A percentile compares a stretch with the other conserved stretches of the same genome.
Evolutionary conservation across 495 filamentous ascomycete genomes (phyloP).

Genomic region (Mytilinidion resinicola): DNA sequence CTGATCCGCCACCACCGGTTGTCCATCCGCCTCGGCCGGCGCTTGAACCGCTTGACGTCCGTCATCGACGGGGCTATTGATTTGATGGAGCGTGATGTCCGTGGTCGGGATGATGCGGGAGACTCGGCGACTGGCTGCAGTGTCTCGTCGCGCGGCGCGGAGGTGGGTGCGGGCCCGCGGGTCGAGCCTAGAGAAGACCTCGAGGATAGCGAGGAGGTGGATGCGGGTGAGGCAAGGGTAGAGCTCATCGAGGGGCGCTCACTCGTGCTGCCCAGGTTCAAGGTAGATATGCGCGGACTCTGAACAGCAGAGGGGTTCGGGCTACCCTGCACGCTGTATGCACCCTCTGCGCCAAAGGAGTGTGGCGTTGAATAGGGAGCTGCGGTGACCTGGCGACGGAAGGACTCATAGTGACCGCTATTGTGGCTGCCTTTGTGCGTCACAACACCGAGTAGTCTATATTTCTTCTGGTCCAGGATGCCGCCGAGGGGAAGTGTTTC

Average conservation of each 20-base stretch:
- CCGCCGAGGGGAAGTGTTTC: slow-evolving; percentile 76
- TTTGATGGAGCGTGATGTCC: slow-evolving; percentile 23
- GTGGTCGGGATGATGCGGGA: slow-evolving; percentile 7
- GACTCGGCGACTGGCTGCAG: slow-evolving; percentile 8
- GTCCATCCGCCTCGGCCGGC: slow-evolving; percentile 50
- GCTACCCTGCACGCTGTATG: slow-evolving; percentile 54
- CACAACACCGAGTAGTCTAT: slow-evolving; percentile 80
- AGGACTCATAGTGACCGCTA: slow-evolving; percentile 95
- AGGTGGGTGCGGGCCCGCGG: slow-evolving; percentile 29
- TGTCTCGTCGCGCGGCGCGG: slow-evolving; percentile 34
- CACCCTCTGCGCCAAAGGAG: slow-evolving; percentile 62
- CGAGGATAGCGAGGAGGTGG: slow-evolving; percentile 41
- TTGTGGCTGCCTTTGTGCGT: slow-evolving; percentile 95
- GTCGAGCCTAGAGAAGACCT: slow-evolving; percentile 28
- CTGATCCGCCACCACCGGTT: slow-evolving; percentile 97
- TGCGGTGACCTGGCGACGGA: slow-evolving; percentile 71
- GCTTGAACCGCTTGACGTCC: slow-evolving; percentile 36
- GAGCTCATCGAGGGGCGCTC: slow-evolving; percentile 13
- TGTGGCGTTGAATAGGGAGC: slow-evolving; percentile 74
- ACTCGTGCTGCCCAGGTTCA: slow-evolving; percentile 5
- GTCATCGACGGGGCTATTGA: slow-evolving; percentile 28
- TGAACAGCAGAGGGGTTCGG: slow-evolving; percentile 40
- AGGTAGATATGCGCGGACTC: slow-evolving; percentile 31
- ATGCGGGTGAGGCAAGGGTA: slow-evolving; percentile 21
- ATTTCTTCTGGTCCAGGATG: slow-evolving; percentile 67